Conservation (phyloP, 805 yeast genomes). For the Wickerhamiella brachini region DNA sequence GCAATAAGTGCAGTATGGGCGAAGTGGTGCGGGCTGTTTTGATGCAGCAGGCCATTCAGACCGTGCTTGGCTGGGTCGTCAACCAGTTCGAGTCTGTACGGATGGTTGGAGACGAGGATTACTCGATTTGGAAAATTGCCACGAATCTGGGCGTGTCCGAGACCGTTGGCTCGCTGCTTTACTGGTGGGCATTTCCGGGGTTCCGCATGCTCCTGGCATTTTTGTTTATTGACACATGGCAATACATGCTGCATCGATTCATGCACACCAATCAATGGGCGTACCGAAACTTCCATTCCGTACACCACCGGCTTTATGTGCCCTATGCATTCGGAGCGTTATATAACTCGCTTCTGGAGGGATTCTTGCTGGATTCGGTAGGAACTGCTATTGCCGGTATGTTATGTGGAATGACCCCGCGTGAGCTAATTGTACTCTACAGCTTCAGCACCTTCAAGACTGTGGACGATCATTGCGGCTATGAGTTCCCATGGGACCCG, state of each 20-base stretch:
- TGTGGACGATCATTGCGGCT: slow-evolving; percentile 98
- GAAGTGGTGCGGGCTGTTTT: slow-evolving; percentile 74
- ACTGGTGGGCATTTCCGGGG: slow-evolving; percentile 50
- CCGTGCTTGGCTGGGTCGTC: slow-evolving; percentile 48
- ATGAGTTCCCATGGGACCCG: slow-evolving; percentile 79
- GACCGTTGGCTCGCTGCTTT: slow-evolving; percentile 34
- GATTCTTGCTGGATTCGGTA: slow-evolving; percentile 76
- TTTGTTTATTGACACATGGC: slow-evolving; percentile 84
- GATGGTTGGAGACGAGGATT: slow-evolving; percentile 37
- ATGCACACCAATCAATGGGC: slow-evolving; percentile 75
- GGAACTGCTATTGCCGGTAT: slow-evolving; percentile 82
- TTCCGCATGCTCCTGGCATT: slow-evolving; percentile 51
- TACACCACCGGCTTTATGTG: slow-evolving; percentile 87
- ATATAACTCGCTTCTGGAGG: slow-evolving; percentile 89
- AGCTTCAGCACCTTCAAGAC: slow-evolving; percentile 91
- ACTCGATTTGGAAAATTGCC: slow-evolving; percentile 34
- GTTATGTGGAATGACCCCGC: slow-evolving; percentile 47
- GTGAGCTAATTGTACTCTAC: slow-evolving; percentile 63
- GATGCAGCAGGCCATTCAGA: slow-evolving; percentile 73
- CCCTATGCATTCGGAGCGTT: slow-evolving; percentile 96
- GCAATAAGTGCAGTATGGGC: slow-evolving; percentile 57
- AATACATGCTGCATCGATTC: slow-evolving; percentile 71
- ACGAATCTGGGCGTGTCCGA: slow-evolving; percentile 22
- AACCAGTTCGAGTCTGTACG: slow-evolving; percentile 38
- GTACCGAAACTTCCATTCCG: slow-evolving; percentile 76